Percentiles rank a stretch among this genome's conserved stretches.
Evolutionary conservation across 176 grass and related monocot genomes (phyloP).

Genomic region (Musa troglodytarum): DNA sequence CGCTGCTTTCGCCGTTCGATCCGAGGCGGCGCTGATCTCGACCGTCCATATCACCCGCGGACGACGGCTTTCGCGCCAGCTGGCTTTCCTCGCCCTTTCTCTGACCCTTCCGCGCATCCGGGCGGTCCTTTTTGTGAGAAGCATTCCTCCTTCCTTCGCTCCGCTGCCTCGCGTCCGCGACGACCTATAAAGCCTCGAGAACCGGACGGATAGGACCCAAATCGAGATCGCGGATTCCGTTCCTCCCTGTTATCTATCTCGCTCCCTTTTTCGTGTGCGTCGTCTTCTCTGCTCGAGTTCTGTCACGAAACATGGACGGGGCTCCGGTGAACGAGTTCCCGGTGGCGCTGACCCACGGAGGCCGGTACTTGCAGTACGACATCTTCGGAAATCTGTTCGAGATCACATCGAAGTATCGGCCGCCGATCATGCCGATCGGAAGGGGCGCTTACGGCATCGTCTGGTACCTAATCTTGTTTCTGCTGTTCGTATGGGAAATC

Average conservation of each 20-base stretch:
- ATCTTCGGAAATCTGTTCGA: conserved; percentile 85
- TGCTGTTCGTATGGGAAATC: no score
- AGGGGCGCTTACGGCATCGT: conserved; percentile 91
- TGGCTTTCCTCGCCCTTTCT: neutral
- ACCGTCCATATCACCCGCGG: neutral
- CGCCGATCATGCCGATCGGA: conserved; percentile 87
- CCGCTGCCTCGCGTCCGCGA: no score
- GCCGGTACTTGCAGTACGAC: conserved; percentile 62
- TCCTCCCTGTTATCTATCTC: no score
- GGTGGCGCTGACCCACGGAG: conserved; percentile 52
- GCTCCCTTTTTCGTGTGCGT: no score
- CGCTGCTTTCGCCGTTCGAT: neutral
- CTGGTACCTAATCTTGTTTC: conserved; percentile 35
- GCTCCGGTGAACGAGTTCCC: conserved; percentile 47
- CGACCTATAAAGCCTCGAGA: no score
- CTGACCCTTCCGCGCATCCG: no score
- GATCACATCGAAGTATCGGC: conserved; percentile 71
- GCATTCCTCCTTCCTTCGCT: no score
- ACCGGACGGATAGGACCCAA: no score
- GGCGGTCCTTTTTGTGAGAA: no score
- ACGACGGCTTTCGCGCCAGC: neutral
- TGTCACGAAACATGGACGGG: conserved; percentile 39
- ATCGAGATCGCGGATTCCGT: no score
- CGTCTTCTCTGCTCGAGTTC: no score
- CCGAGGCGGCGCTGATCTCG: neutral